phyloP scores from a whole-genome alignment of 371 early-diverging fungal species.

The Lichtheimia hyalospora region DNA sequence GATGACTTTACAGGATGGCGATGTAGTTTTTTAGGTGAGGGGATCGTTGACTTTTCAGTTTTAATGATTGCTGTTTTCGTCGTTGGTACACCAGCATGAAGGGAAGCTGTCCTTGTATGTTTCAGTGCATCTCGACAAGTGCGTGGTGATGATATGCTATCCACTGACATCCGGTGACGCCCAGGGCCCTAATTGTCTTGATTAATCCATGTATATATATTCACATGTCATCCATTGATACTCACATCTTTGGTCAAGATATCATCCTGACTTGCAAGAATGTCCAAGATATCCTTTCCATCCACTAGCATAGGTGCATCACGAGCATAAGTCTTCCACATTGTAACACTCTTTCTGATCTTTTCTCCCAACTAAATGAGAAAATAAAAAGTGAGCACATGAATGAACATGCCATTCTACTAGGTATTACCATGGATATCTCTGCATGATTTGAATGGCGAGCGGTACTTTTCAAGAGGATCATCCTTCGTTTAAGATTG shows the following conservation, averaged over 20 bases:
- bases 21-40: constrained; percentile 15
- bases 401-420: neutral
- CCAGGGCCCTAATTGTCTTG: constrained; percentile 17
- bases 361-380: constrained; percentile 24
- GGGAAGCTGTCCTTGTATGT: constrained; percentile 12
- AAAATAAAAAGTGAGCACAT: neutral
- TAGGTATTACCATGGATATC: constrained; percentile 17
- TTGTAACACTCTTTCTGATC: constrained; percentile 27
- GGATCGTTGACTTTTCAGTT: constrained; percentile 20
- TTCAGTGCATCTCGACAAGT: constrained; percentile 1
- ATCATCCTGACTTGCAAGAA: constrained; percentile 20
- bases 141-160: constrained; percentile 15
- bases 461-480: constrained; percentile 26
- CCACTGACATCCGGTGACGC: constrained; percentile 22
- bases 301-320: constrained; percentile 29
- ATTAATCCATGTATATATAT: neutral
- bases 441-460: constrained; percentile 21
- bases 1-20: neutral
- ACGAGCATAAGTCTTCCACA: constrained; percentile 33
- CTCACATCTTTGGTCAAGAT: constrained; percentile 27
- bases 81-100: constrained; percentile 4
- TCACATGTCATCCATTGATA: neutral
- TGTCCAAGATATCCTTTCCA: constrained; percentile 32
- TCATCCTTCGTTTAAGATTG: constrained; percentile 40
- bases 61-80: constrained; percentile 8